These are phyloP conservation scores for Pelargonium cotyledonis DNA, from an alignment of 441 rosid genomes.

Conservation along the genomic window DNA sequence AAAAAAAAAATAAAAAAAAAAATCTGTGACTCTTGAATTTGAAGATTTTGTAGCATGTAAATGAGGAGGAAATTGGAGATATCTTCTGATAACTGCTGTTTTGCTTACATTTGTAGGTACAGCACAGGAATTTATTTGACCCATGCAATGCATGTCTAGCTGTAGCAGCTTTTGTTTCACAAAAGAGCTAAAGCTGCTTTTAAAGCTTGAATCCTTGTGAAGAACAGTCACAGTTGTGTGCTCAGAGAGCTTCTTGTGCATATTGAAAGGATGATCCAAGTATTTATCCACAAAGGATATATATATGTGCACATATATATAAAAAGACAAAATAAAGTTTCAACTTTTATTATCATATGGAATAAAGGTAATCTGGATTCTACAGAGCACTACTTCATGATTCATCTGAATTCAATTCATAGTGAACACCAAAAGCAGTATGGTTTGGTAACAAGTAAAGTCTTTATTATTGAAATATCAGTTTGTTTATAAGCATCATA, in stretches of 20 bases:
- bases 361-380: neutral
- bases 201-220: neutral
- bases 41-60: no score
- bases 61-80: neutral
- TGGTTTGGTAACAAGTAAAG: neutral
- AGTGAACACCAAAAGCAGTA: neutral
- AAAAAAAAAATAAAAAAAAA: no score
- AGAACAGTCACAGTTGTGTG: neutral
- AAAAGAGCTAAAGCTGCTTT: neutral
- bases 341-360: neutral
- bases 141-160: no score
- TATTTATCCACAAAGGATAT: neutral
- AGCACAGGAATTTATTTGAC: no score
- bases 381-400: neutral
- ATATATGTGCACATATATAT: neutral
- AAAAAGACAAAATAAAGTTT: neutral
- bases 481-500: neutral
- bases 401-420: neutral
- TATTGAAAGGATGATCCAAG: no score
- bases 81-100: neutral
- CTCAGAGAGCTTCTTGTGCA: neutral
- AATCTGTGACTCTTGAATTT: no score
- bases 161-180: conserved; percentile 6
- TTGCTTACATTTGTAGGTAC: neutral
- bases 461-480: neutral